Conservation (phyloP, 768 basidiomycete species). For the Tubosaeta sp. region DNA sequence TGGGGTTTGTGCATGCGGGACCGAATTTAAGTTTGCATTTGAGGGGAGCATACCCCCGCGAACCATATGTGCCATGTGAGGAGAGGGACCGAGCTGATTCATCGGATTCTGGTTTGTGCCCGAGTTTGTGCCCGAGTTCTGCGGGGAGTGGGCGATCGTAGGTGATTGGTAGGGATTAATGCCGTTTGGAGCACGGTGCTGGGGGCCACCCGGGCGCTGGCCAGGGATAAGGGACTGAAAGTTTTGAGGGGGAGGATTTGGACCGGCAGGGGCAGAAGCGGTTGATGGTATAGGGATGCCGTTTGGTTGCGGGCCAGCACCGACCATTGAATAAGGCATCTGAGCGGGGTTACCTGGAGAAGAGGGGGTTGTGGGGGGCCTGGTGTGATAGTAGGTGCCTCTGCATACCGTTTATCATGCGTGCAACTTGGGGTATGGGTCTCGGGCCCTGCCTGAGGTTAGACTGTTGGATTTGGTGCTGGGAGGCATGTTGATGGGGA, state of each 20-base stretch:
- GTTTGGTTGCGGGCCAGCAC: constrained; percentile 40
- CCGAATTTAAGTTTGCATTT: constrained; percentile 36
- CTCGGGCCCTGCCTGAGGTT: constrained; percentile 31
- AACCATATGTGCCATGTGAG: constrained; percentile 45
- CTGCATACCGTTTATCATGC: constrained; percentile 34
- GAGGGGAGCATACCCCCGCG: constrained; percentile 48
- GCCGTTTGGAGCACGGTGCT: constrained; percentile 45
- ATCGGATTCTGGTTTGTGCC: constrained; percentile 37
- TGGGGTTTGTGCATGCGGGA: constrained; percentile 38
- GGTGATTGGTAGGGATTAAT: constrained; percentile 57
- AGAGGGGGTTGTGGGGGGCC: neutral
- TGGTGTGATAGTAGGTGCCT: constrained; percentile 1
- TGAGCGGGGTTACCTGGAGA: constrained; percentile 16
- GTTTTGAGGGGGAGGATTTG: constrained; percentile 31
- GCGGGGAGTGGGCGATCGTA: constrained; percentile 59
- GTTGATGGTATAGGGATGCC: constrained; percentile 36
- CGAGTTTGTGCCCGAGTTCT: constrained; percentile 36
- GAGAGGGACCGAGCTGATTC: constrained; percentile 50
- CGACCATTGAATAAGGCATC: constrained; percentile 26
- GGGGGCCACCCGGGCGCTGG: constrained; percentile 31
- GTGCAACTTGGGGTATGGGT: constrained; percentile 25
- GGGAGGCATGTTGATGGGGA: constrained; percentile 12
- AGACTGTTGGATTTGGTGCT: constrained; percentile 37
- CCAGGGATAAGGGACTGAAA: constrained; percentile 33
- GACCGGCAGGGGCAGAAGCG: constrained; percentile 24